Percentiles rank a stretch among this genome's conserved stretches.
Conservation (phyloP, 768 basidiomycete genomes). For the Amanita exitialis region DNA sequence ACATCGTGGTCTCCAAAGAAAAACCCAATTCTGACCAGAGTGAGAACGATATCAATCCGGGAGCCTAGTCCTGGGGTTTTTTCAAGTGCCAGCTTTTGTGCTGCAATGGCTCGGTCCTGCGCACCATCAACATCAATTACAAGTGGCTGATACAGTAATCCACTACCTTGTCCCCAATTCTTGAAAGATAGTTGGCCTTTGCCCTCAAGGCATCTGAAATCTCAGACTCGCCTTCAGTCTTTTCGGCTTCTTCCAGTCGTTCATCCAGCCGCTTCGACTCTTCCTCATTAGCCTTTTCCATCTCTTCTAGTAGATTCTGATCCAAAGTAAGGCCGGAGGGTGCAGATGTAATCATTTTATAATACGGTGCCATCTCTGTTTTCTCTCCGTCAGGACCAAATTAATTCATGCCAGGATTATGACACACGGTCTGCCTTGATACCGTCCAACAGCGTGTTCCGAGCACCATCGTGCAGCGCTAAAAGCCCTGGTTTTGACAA, state of each 20-base stretch:
- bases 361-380: slow-evolving; percentile 86
- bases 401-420: neutral
- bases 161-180: slow-evolving; percentile 74
- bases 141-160: slow-evolving; percentile 15
- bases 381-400: neutral
- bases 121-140: neutral
- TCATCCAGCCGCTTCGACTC: slow-evolving; percentile 70
- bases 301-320: slow-evolving; percentile 36
- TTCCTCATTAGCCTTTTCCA: slow-evolving; percentile 63
- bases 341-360: slow-evolving; percentile 43
- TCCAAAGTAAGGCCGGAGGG: slow-evolving; percentile 38
- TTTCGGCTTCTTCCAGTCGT: slow-evolving; percentile 75
- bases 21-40: slow-evolving; percentile 81
- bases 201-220: slow-evolving; percentile 82
- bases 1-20: slow-evolving; percentile 78
- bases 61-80: slow-evolving; percentile 92
- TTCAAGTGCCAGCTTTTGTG: slow-evolving; percentile 75
- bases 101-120: slow-evolving; percentile 73
- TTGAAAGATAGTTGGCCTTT: slow-evolving; percentile 75
- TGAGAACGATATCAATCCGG: slow-evolving; percentile 86
- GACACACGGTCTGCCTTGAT: slow-evolving; percentile 73
- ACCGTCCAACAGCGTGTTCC: slow-evolving; percentile 53
- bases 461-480: slow-evolving; percentile 59
- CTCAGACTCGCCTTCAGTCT: slow-evolving; percentile 89
- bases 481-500: slow-evolving; percentile 52